Evolutionary conservation across 2,329 filamentous ascomycete species (phyloP), one percentile per base, ranked within the genome.

Genomic region (Calonectria hawksworthii): DNA sequence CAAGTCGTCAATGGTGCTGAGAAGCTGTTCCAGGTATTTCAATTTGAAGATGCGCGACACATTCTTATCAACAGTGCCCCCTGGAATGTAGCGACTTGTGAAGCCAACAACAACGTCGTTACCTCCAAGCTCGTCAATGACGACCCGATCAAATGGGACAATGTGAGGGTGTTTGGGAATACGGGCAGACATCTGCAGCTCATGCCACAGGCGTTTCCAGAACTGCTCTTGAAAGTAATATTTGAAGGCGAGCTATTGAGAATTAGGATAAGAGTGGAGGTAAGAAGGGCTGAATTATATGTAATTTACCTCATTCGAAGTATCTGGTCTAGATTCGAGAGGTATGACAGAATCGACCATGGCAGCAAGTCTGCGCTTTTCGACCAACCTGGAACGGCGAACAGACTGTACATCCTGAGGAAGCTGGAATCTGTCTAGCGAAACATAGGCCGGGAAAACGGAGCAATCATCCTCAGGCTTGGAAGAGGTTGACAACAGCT

Each of bases 161-260:
- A 86, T 83, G 36, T 86, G 82, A 1, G 84, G 82, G 71, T 87
- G 84, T 50, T 68, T 71, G 2, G 85, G 84, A 0, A 86, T 79
- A 34, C 83, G 81, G 75, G 83, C 82, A 74, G 78, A 80, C 4
- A 84, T 72, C 70, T 83, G 83, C 75, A 84, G 76, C 75, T 87
- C 85, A 32, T 84, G 51, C 84, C 84, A 86, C 6, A 75, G 16
- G 2, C 65, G 32, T 32, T 68, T 3, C 63, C n/a, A 14, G 77
- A 18, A 52, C 72, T 50, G 73, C 21, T 80, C 76, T 13, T 61
- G 28, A 28, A 83, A 81, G 74, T 82, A 83, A 69, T 85, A 85
- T 68, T 86, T 86, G 76, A 85, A 86, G 3, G 82, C 82, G 32
- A 80, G 28, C 52, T 56, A 21, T 10, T 56, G 28, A 32, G 14